These are phyloP conservation scores for Leptographium wingfieldii DNA, from an alignment of 2,329 filamentous ascomycete genomes.

Conservation along the genomic window DNA sequence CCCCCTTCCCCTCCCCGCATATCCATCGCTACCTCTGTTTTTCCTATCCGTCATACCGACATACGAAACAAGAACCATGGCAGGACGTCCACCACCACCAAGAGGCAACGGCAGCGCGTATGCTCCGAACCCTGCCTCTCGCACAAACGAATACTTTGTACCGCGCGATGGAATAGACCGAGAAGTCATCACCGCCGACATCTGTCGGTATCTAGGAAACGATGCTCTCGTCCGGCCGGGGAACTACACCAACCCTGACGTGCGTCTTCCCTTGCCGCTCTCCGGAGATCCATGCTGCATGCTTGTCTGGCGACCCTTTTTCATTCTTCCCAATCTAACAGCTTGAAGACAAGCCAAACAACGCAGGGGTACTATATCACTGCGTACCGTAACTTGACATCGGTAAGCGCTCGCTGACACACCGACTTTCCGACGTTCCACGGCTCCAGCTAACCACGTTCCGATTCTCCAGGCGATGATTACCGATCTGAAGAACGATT, in stretches of 20 bases:
- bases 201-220: conserved; percentile 73
- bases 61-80: background rate
- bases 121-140: conserved; percentile 14
- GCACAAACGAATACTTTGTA: conserved; percentile 70
- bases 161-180: conserved; percentile 70
- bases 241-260: conserved; percentile 51
- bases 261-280: conserved; percentile 2
- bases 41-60: background rate
- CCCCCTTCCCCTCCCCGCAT: background rate
- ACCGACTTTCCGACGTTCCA: too few relatives aligned
- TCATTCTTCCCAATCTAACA: too few relatives aligned
- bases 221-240: conserved; percentile 68
- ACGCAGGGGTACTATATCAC: conserved; percentile 66
- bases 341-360: conserved; percentile 41
- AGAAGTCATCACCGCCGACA: conserved; percentile 74
- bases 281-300: background rate
- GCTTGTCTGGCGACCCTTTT: background rate
- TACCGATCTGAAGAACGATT: conserved; percentile 49
- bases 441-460: background rate
- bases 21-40: conserved; percentile 7
- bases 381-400: conserved; percentile 66
- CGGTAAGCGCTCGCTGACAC: conserved; percentile 37
- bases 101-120: background rate
- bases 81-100: background rate
- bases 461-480: conserved; percentile 41